A percentile compares a stretch with the other conserved stretches of the same genome.
Evolutionary conservation across 75 land plant genomes (phyloP).

Genomic region (Picea glauca): DNA sequence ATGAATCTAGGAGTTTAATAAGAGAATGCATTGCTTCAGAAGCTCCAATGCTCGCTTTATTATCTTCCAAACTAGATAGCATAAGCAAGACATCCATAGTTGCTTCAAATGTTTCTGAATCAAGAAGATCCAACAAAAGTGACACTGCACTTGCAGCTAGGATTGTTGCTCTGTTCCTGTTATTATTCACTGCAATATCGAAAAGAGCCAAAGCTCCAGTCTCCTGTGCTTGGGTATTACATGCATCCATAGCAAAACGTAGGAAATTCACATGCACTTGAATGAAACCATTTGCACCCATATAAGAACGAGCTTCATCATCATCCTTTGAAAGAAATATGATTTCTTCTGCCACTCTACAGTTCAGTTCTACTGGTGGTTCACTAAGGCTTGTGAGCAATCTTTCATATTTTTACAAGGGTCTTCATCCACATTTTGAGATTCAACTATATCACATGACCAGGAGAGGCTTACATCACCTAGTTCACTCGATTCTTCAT

Average conservation of each 20-base stretch:
- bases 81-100: constrained; percentile 27
- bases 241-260: constrained; percentile 8
- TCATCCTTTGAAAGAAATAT: constrained; percentile 17
- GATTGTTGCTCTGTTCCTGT: constrained; percentile 38
- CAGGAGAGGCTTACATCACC: background rate
- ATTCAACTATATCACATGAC: background rate
- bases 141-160: constrained; percentile 26
- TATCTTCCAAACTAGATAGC: constrained; percentile 29
- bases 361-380: constrained; percentile 9
- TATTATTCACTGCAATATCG: constrained; percentile 24
- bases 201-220: constrained; percentile 15
- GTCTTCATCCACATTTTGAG: background rate
- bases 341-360: constrained; percentile 26
- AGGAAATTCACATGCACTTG: constrained; percentile 20
- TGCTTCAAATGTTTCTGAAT: constrained; percentile 18
- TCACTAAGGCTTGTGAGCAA: constrained; percentile 1
- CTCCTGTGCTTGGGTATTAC: constrained; percentile 22
- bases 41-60: constrained; percentile 49
- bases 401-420: background rate
- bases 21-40: constrained; percentile 58
- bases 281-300: constrained; percentile 26
- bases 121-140: constrained; percentile 22
- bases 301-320: constrained; percentile 15
- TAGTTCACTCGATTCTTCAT: background rate
- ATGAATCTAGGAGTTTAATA: constrained; percentile 27